A percentile compares a stretch with the other conserved stretches of the same genome.
phyloP scores from a whole-genome alignment of 306 rosid genomes.

The Cucumis cinereus region DNA sequence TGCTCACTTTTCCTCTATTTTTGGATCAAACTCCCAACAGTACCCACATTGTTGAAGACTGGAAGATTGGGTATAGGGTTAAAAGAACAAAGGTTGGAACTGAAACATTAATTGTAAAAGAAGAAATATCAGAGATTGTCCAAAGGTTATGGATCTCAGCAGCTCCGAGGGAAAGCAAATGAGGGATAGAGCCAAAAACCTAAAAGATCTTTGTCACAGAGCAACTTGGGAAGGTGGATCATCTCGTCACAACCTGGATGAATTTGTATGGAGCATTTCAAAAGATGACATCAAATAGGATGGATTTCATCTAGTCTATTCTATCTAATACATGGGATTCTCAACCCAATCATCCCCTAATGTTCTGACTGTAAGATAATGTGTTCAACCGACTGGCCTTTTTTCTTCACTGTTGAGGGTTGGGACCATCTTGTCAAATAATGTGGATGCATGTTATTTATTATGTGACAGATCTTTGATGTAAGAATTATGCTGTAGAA shows the following conservation, averaged over 20 bases:
- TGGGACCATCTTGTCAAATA: not conserved
- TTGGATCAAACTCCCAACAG: constrained; percentile 26
- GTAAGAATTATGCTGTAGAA: not conserved
- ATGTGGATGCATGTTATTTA: not conserved
- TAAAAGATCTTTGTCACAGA: constrained; percentile 2
- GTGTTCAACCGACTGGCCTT: not conserved
- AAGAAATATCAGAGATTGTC: constrained; percentile 21
- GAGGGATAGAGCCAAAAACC: constrained; percentile 17
- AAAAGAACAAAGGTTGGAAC: constrained; percentile 4
- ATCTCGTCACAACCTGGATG: constrained; percentile 20
- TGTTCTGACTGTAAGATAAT: not conserved
- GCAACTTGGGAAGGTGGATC: constrained; percentile 25
- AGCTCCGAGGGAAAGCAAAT: constrained; percentile 16
- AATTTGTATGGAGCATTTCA: constrained; percentile 26
- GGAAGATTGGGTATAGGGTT: constrained; percentile 26
- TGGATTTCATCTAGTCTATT: not conserved
- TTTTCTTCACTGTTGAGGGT: not conserved
- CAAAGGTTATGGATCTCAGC: constrained; percentile 21
- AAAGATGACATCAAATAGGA: not conserved
- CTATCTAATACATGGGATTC: not conserved
- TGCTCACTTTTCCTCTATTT: constrained; percentile 19
- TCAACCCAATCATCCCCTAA: not conserved
- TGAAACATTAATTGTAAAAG: constrained; percentile 10
- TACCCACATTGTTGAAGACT: constrained; percentile 27
- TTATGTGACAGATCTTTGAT: not conserved